These are phyloP conservation scores for Aquilaria malaccensis DNA, from an alignment of 345 rosid species.

Conservation along the genomic window DNA sequence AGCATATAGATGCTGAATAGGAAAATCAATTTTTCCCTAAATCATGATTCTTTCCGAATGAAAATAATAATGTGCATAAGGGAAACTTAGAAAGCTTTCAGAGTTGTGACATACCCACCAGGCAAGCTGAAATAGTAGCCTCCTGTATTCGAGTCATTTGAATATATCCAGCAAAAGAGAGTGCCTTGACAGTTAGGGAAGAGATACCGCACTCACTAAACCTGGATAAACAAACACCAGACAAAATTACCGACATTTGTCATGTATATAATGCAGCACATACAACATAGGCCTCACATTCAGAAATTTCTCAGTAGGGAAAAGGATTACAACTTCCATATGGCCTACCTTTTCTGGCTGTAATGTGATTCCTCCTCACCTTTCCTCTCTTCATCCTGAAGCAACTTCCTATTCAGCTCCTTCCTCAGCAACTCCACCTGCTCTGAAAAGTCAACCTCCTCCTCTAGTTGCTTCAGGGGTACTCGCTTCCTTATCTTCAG, in stretches of 20 bases:
- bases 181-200: slow-evolving; percentile 72
- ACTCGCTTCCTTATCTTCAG: slow-evolving; percentile 59
- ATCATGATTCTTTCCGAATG: not conserved
- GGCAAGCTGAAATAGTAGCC: slow-evolving; percentile 63
- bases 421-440: slow-evolving; percentile 53
- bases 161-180: slow-evolving; percentile 67
- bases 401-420: slow-evolving; percentile 41
- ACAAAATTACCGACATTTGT: slow-evolving; percentile 7
- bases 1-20: too few relatives aligned
- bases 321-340: not conserved
- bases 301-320: not conserved
- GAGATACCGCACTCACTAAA: slow-evolving; percentile 80
- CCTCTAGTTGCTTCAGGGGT: slow-evolving; percentile 42
- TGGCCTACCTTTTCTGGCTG: slow-evolving; percentile 47
- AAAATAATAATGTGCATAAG: too few relatives aligned
- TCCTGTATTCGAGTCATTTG: slow-evolving; percentile 90
- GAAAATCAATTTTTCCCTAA: too few relatives aligned
- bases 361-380: slow-evolving; percentile 41
- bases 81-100: too few relatives aligned
- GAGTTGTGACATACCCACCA: slow-evolving; percentile 46
- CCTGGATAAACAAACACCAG: slow-evolving; percentile 29
- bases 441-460: slow-evolving; percentile 44
- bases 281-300: not conserved
- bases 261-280: not conserved
- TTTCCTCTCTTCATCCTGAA: slow-evolving; percentile 24